Base-by-base conservation (phyloP, 805 yeast species). In the Wickerhamiella sorbophila region DNA sequence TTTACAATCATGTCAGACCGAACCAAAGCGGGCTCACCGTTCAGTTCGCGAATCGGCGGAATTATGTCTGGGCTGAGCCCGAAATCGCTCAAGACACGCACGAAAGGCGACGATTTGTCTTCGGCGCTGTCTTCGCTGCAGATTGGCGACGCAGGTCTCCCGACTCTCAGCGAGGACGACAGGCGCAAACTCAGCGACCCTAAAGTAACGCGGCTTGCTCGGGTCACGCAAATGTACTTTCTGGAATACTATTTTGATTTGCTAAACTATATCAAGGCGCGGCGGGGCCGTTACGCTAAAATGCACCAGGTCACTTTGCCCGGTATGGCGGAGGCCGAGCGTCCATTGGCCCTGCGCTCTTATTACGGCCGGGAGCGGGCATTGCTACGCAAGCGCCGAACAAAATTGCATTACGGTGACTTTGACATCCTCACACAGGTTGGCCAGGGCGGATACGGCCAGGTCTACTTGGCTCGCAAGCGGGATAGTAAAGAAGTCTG, bases 381-480 rank as follows among this genome's bases (percentile, higher is more conserved):
- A 6, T 71, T 76, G 39, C 66, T 91, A 53, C 74, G 99, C 51
- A 85, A 85, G 58, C 74, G 96, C 56, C 74, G 99, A 57, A 69
- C 85, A 45, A 84, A 85, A 61, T 94, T 96, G 29, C 83, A 80
- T 58, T 91, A 87, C 57, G 87, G 87, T 52, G 98, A 91, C 61
- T 91, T 91, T 58, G 93, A 86, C 58, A 83, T 88, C 68, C 79
- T 91, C 50, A 91, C 99, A 1, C 98, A 91, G 65, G 96, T 91
- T 26, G 99, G 99, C 12, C 98, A 91, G 66, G 99, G 99, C 56
- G 99, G 99, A 3, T 91, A 91, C 57, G 99, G 99, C 19, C 96
- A 91, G 63, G 99, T 91, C n/a, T 91, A 84, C 54, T 65, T 91
- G 48, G 96, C 99, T 1, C 74, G 87, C 51, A 91, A 91, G 67